Percentiles rank a stretch among this genome's conserved stretches.
Conservation (phyloP, 2,329 filamentous ascomycete genomes). For the Xylaria multiplex region DNA sequence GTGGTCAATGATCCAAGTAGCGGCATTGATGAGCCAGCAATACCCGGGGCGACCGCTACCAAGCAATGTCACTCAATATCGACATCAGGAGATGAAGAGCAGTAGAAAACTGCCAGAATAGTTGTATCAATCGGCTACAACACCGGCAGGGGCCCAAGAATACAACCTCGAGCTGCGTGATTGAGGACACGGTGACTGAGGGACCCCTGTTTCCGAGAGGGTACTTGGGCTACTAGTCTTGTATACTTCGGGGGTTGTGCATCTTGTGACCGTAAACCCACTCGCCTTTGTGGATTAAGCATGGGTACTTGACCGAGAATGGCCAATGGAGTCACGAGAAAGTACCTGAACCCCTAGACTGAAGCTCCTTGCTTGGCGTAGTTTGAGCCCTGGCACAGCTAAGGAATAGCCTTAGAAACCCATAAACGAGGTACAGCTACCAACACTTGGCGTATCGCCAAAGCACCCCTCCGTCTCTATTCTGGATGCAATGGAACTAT, state of each 20-base stretch:
- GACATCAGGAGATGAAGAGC: slow-evolving; percentile 17
- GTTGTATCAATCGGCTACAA: slow-evolving; percentile 12
- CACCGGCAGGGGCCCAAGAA: slow-evolving; percentile 8
- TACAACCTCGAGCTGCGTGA: slow-evolving; percentile 26
- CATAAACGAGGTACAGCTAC: slow-evolving; percentile 26
- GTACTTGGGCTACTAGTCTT: slow-evolving; percentile 26
- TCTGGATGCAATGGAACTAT: slow-evolving; percentile 12
- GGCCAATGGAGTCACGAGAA: slow-evolving; percentile 26
- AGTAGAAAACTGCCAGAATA: slow-evolving; percentile 15
- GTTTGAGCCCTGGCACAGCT: slow-evolving; percentile 30
- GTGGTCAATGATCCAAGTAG: not conserved
- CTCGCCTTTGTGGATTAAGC: slow-evolving; percentile 29
- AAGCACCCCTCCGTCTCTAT: slow-evolving; percentile 16
- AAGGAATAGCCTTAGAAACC: slow-evolving; percentile 18
- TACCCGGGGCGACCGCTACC: slow-evolving; percentile 12
- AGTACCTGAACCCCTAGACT: slow-evolving; percentile 26
- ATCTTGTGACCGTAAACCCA: slow-evolving; percentile 41
- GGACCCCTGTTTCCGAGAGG: slow-evolving; percentile 19
- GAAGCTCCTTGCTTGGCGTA: slow-evolving; percentile 33
- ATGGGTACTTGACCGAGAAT: slow-evolving; percentile 9
- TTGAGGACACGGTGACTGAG: slow-evolving; percentile 12
- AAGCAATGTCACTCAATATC: slow-evolving; percentile 22
- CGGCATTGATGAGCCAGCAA: slow-evolving; percentile 2
- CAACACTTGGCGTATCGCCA: slow-evolving; percentile 7
- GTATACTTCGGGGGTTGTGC: slow-evolving; percentile 31